Evolutionary conservation across 495 filamentous ascomycete genomes (phyloP), one percentile per base, ranked within the genome.

Genomic region (Tetracladium marchalianum): DNA sequence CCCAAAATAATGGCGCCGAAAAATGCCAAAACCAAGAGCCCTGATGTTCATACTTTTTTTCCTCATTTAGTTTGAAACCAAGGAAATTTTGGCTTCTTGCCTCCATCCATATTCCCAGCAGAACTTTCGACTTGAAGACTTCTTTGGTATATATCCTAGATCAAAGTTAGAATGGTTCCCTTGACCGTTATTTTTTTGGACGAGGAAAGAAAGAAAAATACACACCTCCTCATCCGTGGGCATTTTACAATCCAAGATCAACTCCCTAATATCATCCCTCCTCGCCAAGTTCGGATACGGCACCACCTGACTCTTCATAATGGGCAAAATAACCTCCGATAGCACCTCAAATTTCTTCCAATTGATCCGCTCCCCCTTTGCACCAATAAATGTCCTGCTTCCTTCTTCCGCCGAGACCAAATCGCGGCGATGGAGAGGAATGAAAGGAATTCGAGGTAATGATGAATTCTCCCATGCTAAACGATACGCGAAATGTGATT

Each of bases 271-370:
- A 46, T 73, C 71, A 35, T 88, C 82, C 51, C 80, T 81, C 51
- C 68, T 72, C 27, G 68, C 64, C 44, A 93, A 63, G 47, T 82
- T 76, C 45, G 77, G 73, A 56, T 95, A 95, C 12, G 90, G 83
- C 35, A 77, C 81, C 31, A 81, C 82, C 66, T 96, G 92, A 61
- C 88, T 94, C 62, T 79, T 81, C 70, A 94, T 88, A 33, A 98
- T 83, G 4, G 85, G 83, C 43, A 94, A 73, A 41, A 98, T 75
- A 18, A 95, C 84, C 47, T 96, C 90, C 4, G 88, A 87, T 67
- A 97, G 82, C 15, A 98, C 83, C 67, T 97, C 89, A 54, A 97
- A 97, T 57, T 98, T 98, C 67, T 84, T 88, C 92, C 92, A 98
- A 59, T 96, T 97, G 57, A 98, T 87, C 35, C 85, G 73, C 47